Evolutionary conservation across 768 basidiomycete species (phyloP).

Genomic region (Lactifluus pinguis): DNA sequence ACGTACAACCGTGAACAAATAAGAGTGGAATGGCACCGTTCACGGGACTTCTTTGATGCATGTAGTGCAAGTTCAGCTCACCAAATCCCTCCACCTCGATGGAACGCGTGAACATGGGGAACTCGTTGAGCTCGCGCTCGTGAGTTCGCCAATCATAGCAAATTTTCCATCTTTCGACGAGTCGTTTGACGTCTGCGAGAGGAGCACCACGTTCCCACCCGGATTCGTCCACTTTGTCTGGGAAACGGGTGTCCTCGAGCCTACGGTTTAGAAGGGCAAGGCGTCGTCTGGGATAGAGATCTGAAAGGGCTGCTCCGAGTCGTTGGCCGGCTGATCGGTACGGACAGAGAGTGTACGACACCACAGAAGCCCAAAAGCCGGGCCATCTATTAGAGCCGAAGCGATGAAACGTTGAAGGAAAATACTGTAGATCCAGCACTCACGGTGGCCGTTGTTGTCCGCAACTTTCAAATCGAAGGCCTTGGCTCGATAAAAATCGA

Average conservation of each 20-base stretch:
- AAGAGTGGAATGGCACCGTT: constrained; percentile 22
- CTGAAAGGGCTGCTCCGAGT: constrained; percentile 29
- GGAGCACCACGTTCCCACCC: constrained; percentile 41
- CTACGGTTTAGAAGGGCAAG: constrained; percentile 35
- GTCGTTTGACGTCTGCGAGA: constrained; percentile 22
- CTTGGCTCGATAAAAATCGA: no score
- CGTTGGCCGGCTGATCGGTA: not conserved
- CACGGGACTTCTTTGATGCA: constrained; percentile 24
- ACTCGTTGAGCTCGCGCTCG: constrained; percentile 25
- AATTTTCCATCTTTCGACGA: constrained; percentile 23
- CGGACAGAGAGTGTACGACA: not conserved
- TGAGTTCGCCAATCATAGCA: constrained; percentile 25
- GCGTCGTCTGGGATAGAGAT: constrained; percentile 41
- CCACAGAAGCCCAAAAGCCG: no score
- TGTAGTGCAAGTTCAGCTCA: constrained; percentile 28
- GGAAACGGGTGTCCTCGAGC: constrained; percentile 39
- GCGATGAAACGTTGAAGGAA: no score
- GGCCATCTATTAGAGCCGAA: no score
- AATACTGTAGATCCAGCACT: no score
- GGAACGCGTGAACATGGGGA: constrained; percentile 29
- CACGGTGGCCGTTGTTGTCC: no score
- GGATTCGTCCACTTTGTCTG: constrained; percentile 46
- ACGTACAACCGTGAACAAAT: constrained; percentile 22
- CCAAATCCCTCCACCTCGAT: constrained; percentile 27
- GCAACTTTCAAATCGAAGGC: no score